A percentile compares a stretch with the other conserved stretches of the same genome.
These are phyloP conservation scores for Magnolia changhungtana DNA, from an alignment of 164 flowering plant genomes.

Conservation along the genomic window DNA sequence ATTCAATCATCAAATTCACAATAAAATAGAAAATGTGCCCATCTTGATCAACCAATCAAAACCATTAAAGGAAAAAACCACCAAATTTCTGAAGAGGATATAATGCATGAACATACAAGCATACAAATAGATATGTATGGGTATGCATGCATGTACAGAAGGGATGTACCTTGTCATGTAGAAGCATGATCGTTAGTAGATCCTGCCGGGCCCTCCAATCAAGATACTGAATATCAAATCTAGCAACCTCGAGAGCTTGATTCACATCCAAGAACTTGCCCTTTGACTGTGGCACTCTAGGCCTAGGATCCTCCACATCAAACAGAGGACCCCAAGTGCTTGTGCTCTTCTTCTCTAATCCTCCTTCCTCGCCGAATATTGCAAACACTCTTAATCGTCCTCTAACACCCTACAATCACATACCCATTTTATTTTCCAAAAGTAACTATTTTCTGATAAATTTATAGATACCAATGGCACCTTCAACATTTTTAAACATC, in stretches of 20 bases:
- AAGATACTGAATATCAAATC: constrained; percentile 84
- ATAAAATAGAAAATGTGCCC: too few relatives aligned
- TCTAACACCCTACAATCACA: constrained; percentile 17
- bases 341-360: constrained; percentile 45
- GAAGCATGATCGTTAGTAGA: constrained; percentile 83
- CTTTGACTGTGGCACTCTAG: constrained; percentile 53
- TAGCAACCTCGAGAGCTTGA: constrained; percentile 88
- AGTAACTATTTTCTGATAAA: background rate
- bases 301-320: constrained; percentile 91
- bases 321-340: constrained; percentile 63
- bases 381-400: constrained; percentile 71
- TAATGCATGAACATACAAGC: too few relatives aligned
- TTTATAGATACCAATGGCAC: constrained; percentile 6
- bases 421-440: background rate
- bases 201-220: constrained; percentile 99
- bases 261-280: constrained; percentile 84
- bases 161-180: constrained; percentile 80
- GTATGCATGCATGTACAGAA: background rate
- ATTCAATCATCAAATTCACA: too few relatives aligned
- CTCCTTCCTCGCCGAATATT: constrained; percentile 64
- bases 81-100: too few relatives aligned
- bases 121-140: too few relatives aligned
- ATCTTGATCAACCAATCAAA: too few relatives aligned
- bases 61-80: too few relatives aligned
- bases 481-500: constrained; percentile 27